Base-by-base conservation (phyloP, 2,329 filamentous ascomycete genomes). In the Trichoderma breve region DNA sequence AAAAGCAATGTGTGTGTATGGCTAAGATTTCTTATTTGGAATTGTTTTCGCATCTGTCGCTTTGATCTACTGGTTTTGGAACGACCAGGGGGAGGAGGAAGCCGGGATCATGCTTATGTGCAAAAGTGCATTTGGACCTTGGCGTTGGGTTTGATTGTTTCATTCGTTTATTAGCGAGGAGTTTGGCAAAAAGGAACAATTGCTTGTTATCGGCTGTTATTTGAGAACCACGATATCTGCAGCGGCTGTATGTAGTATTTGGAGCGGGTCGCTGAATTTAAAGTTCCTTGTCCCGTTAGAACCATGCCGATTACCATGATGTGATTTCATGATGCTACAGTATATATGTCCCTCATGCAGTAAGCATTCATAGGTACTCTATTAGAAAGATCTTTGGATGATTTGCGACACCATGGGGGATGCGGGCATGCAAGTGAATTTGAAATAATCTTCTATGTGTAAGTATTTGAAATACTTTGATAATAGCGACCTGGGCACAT, bases 81-180 rank as follows among this genome's bases (percentile, higher is more conserved):
- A 28, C 14, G 39, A 47, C 39, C 28, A 28, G 66, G 36, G 36
- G 36, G 53, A 43, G 65, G 63, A 21, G 51, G 30, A 24, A 24
- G 34, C 26, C 34, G 14, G 53, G 34, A 69, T 61, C 26, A 21
- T 61, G 57, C 57, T 62, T 53, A 51, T 61, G 28, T 28, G 32
- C 66, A 28, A 43, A 53, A 34, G 65, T 47, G 53, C 36, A 47
- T 60, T 60, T 58, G 34, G 36, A 34, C 53, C 53, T 69, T 32
- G 57, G 30, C 30, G 36, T 60, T 47, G n/a, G 14, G 57, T n/a
- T 24, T 28, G 30, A 62, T 64, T 32, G 60, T 60, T 51, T 47
- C 47, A 70, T 66, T 53, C 63, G 66, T 34, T n/a, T 58, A 34
- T 67, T 63, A 77, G 76, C 75, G 75, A 74, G 74, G 73, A 72